Evolutionary conservation across 495 filamentous ascomycete species (phyloP).

Genomic region (Amphirosellinia nigrospora): DNA sequence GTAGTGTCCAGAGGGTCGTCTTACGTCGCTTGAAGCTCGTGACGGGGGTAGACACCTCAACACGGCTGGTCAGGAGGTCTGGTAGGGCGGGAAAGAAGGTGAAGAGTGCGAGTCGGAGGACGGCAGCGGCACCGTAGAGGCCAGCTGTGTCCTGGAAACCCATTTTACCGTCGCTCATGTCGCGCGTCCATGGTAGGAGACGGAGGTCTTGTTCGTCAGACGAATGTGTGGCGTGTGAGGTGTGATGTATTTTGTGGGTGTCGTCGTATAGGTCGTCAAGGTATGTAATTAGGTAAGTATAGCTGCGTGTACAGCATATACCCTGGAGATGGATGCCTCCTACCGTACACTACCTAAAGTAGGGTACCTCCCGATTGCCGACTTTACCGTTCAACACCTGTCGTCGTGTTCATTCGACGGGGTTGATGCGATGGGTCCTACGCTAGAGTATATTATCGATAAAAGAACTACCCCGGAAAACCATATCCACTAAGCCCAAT

Average conservation of each 20-base stretch:
- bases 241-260: not conserved
- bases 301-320: not conserved
- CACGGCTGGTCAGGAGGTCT: constrained; percentile 83
- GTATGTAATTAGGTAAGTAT: not conserved
- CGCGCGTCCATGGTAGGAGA: constrained; percentile 68
- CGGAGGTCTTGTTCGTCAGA: constrained; percentile 1
- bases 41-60: constrained; percentile 95
- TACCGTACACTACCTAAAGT: not conserved
- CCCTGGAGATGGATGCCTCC: not conserved
- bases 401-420: not conserved
- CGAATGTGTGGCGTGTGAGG: not conserved
- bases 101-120: constrained; percentile 80
- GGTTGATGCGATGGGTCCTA: no score
- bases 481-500: not conserved
- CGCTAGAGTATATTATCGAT: not conserved
- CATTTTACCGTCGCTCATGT: constrained; percentile 54
- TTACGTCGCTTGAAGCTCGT: constrained; percentile 97
- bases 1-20: constrained; percentile 33
- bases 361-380: not conserved
- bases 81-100: constrained; percentile 83
- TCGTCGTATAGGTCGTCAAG: not conserved
- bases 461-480: not conserved
- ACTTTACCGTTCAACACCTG: constrained; percentile 17
- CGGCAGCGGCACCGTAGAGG: constrained; percentile 77
- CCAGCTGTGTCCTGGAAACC: constrained; percentile 66